A percentile compares a stretch with the other conserved stretches of the same genome.
phyloP scores from a whole-genome alignment of 192 early-diverging fungal species.

The Globomyces pollinis-pini region DNA sequence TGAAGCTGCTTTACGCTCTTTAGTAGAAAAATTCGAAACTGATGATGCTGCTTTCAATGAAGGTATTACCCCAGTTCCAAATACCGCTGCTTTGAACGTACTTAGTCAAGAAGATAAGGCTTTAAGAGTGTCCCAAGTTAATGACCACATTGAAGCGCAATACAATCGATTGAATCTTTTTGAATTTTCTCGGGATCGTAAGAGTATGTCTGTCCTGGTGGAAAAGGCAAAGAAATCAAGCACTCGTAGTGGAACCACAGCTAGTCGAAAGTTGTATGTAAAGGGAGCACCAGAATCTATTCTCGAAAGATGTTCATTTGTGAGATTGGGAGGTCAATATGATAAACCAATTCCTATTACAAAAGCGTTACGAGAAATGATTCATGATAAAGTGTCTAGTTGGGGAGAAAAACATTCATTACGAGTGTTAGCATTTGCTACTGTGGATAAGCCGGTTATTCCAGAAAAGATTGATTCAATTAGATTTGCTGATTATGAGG shows the following conservation, averaged over 20 bases:
- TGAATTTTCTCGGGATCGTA: constrained; percentile 95
- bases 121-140: constrained; percentile 52
- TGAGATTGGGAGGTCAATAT: constrained; percentile 39
- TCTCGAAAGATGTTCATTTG: constrained; percentile 72
- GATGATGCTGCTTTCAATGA: constrained; percentile 61
- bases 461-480: constrained; percentile 46
- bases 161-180: constrained; percentile 60
- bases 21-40: constrained; percentile 90
- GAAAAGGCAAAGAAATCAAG: constrained; percentile 9
- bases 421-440: constrained; percentile 86
- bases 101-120: constrained; percentile 19
- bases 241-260: constrained; percentile 13
- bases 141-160: constrained; percentile 60
- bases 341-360: constrained; percentile 58
- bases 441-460: constrained; percentile 67
- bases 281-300: constrained; percentile 95
- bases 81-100: constrained; percentile 14
- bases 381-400: constrained; percentile 58
- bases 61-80: constrained; percentile 17
- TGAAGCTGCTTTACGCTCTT: constrained; percentile 89
- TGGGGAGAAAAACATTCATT: constrained; percentile 73
- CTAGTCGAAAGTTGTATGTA: constrained; percentile 54
- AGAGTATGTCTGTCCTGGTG: constrained; percentile 94
- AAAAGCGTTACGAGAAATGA: constrained; percentile 42
- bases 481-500: constrained; percentile 63